Percentiles rank a stretch among this genome's conserved stretches.
Conservation (phyloP, 805 yeast genomes). For the Schwanniomyces pseudopolymorphus region DNA sequence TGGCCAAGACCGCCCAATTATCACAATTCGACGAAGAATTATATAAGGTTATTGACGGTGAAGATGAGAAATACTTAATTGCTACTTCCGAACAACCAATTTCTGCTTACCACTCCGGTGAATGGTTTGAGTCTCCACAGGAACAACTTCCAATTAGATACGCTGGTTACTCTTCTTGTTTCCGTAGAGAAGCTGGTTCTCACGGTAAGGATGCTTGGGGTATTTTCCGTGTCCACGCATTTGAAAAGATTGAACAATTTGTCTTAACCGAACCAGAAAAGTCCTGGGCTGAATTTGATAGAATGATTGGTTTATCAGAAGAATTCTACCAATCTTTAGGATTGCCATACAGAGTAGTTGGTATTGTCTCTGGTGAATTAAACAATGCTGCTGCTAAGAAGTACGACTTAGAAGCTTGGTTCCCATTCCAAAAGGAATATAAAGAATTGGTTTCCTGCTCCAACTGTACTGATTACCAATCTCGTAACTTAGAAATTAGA, state of each 20-base stretch:
- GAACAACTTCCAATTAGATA: slow-evolving; percentile 96
- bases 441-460: slow-evolving; percentile 98
- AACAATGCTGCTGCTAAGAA: slow-evolving; percentile 99
- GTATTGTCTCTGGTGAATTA: slow-evolving; percentile 97
- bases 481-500: slow-evolving; percentile 97
- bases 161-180: slow-evolving; percentile 98
- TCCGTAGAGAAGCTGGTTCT: slow-evolving; percentile 99
- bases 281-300: slow-evolving; percentile 96
- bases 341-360: slow-evolving; percentile 94
- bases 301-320: slow-evolving; percentile 89
- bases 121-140: slow-evolving; percentile 97
- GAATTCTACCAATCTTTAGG: slow-evolving; percentile 90
- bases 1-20: slow-evolving; percentile 99
- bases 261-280: slow-evolving; percentile 95
- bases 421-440: slow-evolving; percentile 98
- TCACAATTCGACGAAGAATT: slow-evolving; percentile 97
- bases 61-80: slow-evolving; percentile 94
- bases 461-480: slow-evolving; percentile 98
- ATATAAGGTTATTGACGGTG: slow-evolving; percentile 95
- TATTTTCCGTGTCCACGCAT: slow-evolving; percentile 97
- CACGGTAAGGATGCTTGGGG: slow-evolving; percentile 99
- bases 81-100: slow-evolving; percentile 99
- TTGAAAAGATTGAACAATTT: slow-evolving; percentile 97
- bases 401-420: slow-evolving; percentile 99
- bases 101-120: slow-evolving; percentile 94